Evolutionary conservation across 345 rosid genomes (phyloP).

Genomic region (Rhodamnia argentea): DNA sequence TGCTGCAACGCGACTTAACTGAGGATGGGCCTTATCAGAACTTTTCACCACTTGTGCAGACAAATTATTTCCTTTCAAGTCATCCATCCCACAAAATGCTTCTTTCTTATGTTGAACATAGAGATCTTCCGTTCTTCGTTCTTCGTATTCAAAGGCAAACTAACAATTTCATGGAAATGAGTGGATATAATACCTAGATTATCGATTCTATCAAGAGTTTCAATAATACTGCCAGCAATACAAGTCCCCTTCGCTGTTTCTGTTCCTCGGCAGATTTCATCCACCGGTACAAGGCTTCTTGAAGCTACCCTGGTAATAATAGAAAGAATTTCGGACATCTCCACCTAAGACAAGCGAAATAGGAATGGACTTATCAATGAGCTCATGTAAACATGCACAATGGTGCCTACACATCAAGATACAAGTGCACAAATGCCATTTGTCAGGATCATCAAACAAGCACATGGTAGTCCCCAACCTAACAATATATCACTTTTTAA

Average conservation of each 20-base stretch:
- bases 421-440: background rate
- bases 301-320: conserved; percentile 60
- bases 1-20: conserved; percentile 4
- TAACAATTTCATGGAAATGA: conserved; percentile 85
- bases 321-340: conserved; percentile 58
- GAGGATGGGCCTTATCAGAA: conserved; percentile 8
- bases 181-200: conserved; percentile 91
- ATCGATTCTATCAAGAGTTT: conserved; percentile 64
- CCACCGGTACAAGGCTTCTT: conserved; percentile 83
- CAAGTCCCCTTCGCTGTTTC: conserved; percentile 98
- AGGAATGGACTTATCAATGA: background rate
- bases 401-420: background rate
- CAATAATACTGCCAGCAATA: conserved; percentile 91
- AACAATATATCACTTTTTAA: background rate
- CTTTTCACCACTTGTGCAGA: conserved; percentile 5
- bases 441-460: background rate
- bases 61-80: conserved; percentile 7
- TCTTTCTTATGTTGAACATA: conserved; percentile 29
- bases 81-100: conserved; percentile 2
- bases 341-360: conserved; percentile 31
- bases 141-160: conserved; percentile 53
- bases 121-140: conserved; percentile 75
- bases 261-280: conserved; percentile 96
- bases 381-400: background rate
- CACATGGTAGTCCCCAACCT: background rate